Evolutionary conservation across 2,329 filamentous ascomycete genomes (phyloP), one percentile per base, ranked within the genome.

Genomic region (Chaetomium sp.): DNA sequence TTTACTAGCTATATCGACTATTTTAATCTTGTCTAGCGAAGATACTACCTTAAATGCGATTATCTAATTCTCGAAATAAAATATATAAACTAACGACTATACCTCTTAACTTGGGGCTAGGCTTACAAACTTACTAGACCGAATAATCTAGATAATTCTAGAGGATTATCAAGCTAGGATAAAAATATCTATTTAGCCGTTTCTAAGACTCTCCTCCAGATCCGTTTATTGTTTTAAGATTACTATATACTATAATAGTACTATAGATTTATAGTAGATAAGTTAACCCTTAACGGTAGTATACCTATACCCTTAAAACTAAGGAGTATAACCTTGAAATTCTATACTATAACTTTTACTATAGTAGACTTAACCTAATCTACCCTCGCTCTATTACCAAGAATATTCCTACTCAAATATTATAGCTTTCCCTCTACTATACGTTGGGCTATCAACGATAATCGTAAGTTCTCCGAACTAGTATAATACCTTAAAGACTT

Each of bases 1-100:
- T 61, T 61, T 33, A 19, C 49, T 5, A 42, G 31, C 9, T 61
- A 49, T 33, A n/a, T 61, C 16, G 59, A 61, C 9, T 61, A 49
- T 29, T 61, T 61, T 49, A 25, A 61, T 19, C 10, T 61, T 9
- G 50, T 55, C 12, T 49, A 61, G 59, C 31, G 23, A 6, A 49
- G 59, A 9, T 33, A 49, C 31, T 61, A 54, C 19, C 27, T 61
- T 2, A 49, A 35, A n/a, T 19, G 21, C 31, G 59, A 61, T 10
- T 55, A 61, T 23, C 16, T 16, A 0, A 61, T 61, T 19, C 59
- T 61, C 7, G 59, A 61, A 21, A 25, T 49, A 12, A 61, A 61
- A 21, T 61, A 31, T 7, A 16, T 5, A 10, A 61, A 61, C 27
- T 49, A 61, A 13, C 59, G 59, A 16, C 31, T 61, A 9, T 49